Conservation (phyloP, 176 grass and related monocot species). For the Cocos nucifera region DNA sequence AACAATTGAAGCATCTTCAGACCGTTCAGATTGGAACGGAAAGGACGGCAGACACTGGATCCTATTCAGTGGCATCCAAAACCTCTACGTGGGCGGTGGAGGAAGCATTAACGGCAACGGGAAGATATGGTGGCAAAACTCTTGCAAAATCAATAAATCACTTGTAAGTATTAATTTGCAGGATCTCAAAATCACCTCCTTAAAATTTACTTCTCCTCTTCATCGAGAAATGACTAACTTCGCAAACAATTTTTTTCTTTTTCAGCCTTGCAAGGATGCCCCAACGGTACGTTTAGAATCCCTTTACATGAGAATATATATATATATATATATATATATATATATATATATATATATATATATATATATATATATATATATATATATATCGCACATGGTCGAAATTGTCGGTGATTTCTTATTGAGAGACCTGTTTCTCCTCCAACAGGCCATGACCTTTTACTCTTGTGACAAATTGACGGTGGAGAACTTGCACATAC, state of each 20-base stretch:
- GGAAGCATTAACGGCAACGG: slow-evolving; percentile 65
- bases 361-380: no score
- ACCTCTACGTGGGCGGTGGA: slow-evolving; percentile 40
- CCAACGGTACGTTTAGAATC: slow-evolving; percentile 33
- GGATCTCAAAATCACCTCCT: background rate
- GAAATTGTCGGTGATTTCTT: no score
- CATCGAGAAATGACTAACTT: slow-evolving; percentile 7
- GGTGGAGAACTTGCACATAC: slow-evolving; percentile 27
- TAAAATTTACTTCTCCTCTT: background rate
- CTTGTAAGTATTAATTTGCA: slow-evolving; percentile 24
- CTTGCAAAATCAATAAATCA: slow-evolving; percentile 57
- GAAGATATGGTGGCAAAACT: slow-evolving; percentile 57
- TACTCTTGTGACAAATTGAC: slow-evolving; percentile 37
- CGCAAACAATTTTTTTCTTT: background rate
- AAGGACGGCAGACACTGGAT: slow-evolving; percentile 41
- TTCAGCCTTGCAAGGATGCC: slow-evolving; percentile 56
- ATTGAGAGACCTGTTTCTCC: background rate
- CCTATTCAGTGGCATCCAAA: slow-evolving; percentile 17
- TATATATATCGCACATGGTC: no score
- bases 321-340: no score
- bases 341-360: no score
- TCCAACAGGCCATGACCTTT: slow-evolving; percentile 42
- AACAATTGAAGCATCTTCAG: slow-evolving; percentile 39
- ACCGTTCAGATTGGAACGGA: slow-evolving; percentile 29
- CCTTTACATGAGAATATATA: no score